Base-by-base conservation (phyloP, 805 yeast species). In the Ogataea allantospora region DNA sequence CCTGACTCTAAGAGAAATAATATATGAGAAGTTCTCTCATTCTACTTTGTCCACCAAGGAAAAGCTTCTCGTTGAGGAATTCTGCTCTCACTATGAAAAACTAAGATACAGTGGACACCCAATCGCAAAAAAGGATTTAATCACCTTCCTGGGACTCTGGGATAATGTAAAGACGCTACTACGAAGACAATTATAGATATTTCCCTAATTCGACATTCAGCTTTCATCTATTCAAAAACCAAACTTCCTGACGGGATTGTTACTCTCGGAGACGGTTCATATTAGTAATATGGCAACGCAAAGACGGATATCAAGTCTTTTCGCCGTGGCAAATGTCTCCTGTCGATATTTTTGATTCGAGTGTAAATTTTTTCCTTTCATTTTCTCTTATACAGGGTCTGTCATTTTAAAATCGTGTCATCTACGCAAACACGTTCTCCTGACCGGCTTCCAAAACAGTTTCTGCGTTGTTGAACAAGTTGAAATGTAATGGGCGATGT, bases 401-500 rank as follows among this genome's bases (percentile, higher is more conserved):
- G 40, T 27, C 42, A 34, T 5, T 18, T 20, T 15, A 27, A 10
- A n/a, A 30, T 22, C 19, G 40, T 14, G 34, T 19, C 30, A 33
- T 53, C 52, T 77, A n/a, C 12, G 74, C 74, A 56, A 83, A 79
- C 6, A 77, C 74, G 57, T 80, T 80, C 46, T 78, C 80, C 58
- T 76, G 80, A 23, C 77, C 83, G 7, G 85, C 85, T 54, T 82
- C 88, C 34, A 77, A 53, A 12, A 65, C 77, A 9, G 43, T 36
- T 7, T 59, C 63, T 13, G 72, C 78, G 39, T 80, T 88, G 39
- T 71, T 77, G 56, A 91, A 88, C 5, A 80, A 73, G 33, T 78
- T 67, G 64, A 93, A 93, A 61, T 93, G 99, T 20, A 79, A 70
- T 2, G 96, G 93, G 32, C 99, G 80, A 55, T 93, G 99, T 23